Base-by-base conservation (phyloP, 331 rosid species). In the Cydonia oblonga region DNA sequence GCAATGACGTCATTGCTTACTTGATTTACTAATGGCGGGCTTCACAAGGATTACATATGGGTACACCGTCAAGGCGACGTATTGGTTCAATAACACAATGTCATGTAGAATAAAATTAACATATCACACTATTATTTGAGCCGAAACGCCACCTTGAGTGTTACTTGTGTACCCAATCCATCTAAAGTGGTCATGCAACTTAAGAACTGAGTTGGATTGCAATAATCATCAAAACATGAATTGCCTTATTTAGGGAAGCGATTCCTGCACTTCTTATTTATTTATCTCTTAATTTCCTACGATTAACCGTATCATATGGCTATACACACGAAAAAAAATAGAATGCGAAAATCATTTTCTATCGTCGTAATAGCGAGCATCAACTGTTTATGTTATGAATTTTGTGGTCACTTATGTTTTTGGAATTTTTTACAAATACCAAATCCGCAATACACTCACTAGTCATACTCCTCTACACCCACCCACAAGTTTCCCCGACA, bases 331-430 rank as follows among this genome's bases (percentile, higher is more conserved):
- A 49, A 0, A 49, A 49, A 16, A 6, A 16, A 49, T 16, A 49
- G 3, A 49, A 0, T 49, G 0, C 9, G 2, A 18, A 18, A 49
- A 49, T 49, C 9, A 49, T 49, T 16, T 49, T 49, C 2, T 0
- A 1, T 38, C n/a, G 0, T 5, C 0, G 4, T 6, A n/a, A n/a
- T n/a, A n/a, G n/a, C n/a, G 20, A 49, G 2, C 0, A 6, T 49
- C 7, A 16, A 18, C 4, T 0, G 4, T 49, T 49, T 18, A 6
- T 18, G 54, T 49, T 16, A 2, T 2, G 9, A 49, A 49, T 49
- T 4, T 0, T 49, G 20, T 0, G 20, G 54, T 1, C 20, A 6
- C 1, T 49, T 49, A 16, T 49, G 54, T 2, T 49, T 16, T 16
- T 18, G 7, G 4, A 49, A 18, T 49, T 5, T 49, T 49, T 49